These are phyloP conservation scores for Eucalyptus shirleyi DNA, from an alignment of 345 rosid genomes.

Conservation along the genomic window DNA sequence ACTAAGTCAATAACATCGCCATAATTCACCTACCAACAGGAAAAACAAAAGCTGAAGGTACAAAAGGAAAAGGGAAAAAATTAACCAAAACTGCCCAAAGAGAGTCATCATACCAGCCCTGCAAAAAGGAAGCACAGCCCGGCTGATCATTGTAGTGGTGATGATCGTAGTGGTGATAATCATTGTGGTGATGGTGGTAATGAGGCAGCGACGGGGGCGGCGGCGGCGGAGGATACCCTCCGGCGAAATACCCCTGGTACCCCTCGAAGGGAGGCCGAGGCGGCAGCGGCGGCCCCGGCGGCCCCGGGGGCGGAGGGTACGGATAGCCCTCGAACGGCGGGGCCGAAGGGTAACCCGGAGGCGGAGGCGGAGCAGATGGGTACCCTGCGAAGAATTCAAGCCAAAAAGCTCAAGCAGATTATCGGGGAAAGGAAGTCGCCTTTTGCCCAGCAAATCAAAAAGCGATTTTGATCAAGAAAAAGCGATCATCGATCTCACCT, in stretches of 20 bases:
- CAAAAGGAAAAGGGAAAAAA: not conserved
- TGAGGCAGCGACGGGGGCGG: conserved; percentile 32
- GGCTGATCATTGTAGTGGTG: conserved; percentile 14
- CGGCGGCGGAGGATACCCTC: conserved; percentile 38
- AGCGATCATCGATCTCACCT: conserved; percentile 11
- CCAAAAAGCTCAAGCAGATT: not conserved
- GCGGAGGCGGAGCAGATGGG: conserved; percentile 46
- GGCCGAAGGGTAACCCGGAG: conserved; percentile 38
- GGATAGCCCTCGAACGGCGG: conserved; percentile 24
- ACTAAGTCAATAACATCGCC: not conserved
- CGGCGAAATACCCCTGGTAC: conserved; percentile 69
- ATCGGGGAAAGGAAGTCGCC: not conserved
- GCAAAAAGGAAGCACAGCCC: conserved; percentile 49
- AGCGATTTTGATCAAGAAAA: not conserved
- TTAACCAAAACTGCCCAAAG: not conserved
- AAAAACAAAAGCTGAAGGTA: not conserved
- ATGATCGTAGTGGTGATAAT: conserved; percentile 39
- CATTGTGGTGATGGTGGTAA: conserved; percentile 41
- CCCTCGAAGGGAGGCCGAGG: conserved; percentile 48
- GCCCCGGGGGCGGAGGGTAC: conserved; percentile 12
- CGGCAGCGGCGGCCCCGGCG: conserved; percentile 13
- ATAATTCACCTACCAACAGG: not conserved
- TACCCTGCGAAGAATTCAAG: conserved; percentile 8
- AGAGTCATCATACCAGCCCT: conserved; percentile 35
- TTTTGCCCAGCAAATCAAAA: not conserved